A percentile compares a stretch with the other conserved stretches of the same genome.
Conservation (phyloP, 352 stramenopile species). For the Phytophthora ohioensis region DNA sequence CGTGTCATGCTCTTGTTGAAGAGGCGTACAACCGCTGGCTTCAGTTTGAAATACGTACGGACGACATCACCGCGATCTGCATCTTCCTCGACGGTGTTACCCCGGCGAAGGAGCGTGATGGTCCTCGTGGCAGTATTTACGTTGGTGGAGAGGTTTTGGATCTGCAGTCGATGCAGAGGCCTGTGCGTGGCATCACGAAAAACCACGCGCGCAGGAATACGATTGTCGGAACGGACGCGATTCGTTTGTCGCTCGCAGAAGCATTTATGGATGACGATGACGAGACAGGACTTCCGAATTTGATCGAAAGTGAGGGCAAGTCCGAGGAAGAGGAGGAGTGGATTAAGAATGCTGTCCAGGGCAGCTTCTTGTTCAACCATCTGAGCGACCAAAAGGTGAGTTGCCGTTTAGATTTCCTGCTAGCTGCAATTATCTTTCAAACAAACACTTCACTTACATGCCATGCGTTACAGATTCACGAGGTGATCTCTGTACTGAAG, state of each 20-base stretch:
- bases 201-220: conserved; percentile 77
- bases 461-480: conserved; percentile 52
- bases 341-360: conserved; percentile 91
- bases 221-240: conserved; percentile 87
- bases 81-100: conserved; percentile 86
- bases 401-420: neutral
- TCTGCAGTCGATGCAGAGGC: conserved; percentile 86
- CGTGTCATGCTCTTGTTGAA: conserved; percentile 90
- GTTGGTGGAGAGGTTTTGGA: conserved; percentile 82
- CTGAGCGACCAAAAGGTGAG: conserved; percentile 87
- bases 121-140: conserved; percentile 84
- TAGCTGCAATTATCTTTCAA: neutral
- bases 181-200: conserved; percentile 75
- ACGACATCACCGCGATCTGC: conserved; percentile 95
- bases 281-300: conserved; percentile 21
- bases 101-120: conserved; percentile 58
- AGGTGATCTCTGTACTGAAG: conserved; percentile 92
- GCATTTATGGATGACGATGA: conserved; percentile 51
- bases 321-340: conserved; percentile 80
- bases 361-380: conserved; percentile 95
- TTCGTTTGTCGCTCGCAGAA: conserved; percentile 80
- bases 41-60: conserved; percentile 94
- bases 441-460: neutral
- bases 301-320: conserved; percentile 59
- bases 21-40: conserved; percentile 95